Base-by-base conservation (phyloP, 768 basidiomycete genomes). In the Trametes cubensis region DNA sequence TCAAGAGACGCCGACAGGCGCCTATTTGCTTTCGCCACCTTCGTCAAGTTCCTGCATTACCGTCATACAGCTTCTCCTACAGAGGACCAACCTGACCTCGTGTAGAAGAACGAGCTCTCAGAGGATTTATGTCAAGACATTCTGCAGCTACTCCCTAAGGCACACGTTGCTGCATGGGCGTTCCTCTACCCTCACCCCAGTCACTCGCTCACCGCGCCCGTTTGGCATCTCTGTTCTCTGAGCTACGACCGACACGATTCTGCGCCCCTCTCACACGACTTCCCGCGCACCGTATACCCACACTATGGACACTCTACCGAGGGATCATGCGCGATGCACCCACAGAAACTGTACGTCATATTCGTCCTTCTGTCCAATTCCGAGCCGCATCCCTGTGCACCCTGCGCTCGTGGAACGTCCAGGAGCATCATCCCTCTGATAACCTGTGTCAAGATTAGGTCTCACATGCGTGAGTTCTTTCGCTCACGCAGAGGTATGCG, bases 281-380 rank as follows among this genome's bases (percentile, higher is more conserved):
- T 26, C 77, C 80, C 0, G 87, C 86, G 0, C 94, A 95, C 71
- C 83, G 87, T 21, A 74, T 87, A 26, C 92, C 94, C 3, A 93
- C 91, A 0, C 72, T 89, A 67, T 92, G 90, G 89, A 73, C 79
- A 0, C 75, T 95, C 5, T 95, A 94, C 72, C 81, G 92, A 21
- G 84, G 85, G 4, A 78, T 95, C 15, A 73, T 91, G 50, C 75
- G 79, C 28, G 68, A 80, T 42, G 80, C 89, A 6, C 82, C 84
- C 0, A 79, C 79, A 15, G 79, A 82, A 26, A 77, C 83, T 69
- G 89, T 90, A 66, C 57, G 83, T 60, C 20, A 4, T 6, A 45
- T 23, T 2, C 18, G 7, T 23, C 18, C 21, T 61, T 15, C 14
- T 71, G 1, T 42, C 10, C 46, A 1, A 28, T 18, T n/a, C 44